These are phyloP conservation scores for Chaetoscypha palmicola DNA, from an alignment of 2,329 filamentous ascomycete species.

Conservation along the genomic window DNA sequence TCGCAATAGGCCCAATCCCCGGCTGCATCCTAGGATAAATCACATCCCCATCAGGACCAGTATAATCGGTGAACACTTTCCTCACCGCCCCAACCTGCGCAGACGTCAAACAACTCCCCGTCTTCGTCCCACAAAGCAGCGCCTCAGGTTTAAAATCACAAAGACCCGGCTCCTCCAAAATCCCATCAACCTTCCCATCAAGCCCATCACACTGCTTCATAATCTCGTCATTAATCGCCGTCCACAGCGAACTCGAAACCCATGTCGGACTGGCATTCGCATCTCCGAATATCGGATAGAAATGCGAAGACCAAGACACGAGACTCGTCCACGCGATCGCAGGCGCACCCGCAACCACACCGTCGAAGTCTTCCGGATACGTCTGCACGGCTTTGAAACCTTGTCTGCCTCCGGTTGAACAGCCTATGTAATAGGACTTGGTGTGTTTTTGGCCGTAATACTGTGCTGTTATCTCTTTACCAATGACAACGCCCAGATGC, in stretches of 20 bases:
- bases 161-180: slow-evolving; percentile 34
- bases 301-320: slow-evolving; percentile 15
- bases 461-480: slow-evolving; percentile 24
- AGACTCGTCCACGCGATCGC: slow-evolving; percentile 25
- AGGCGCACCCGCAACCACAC: slow-evolving; percentile 36
- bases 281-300: slow-evolving; percentile 14
- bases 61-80: slow-evolving; percentile 36
- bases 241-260: slow-evolving; percentile 15
- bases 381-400: slow-evolving; percentile 36
- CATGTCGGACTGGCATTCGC: slow-evolving; percentile 5
- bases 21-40: slow-evolving; percentile 39
- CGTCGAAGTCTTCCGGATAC: slow-evolving; percentile 37
- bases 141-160: slow-evolving; percentile 31
- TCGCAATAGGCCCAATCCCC: not conserved
- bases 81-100: slow-evolving; percentile 39
- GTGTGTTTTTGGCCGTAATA: slow-evolving; percentile 31
- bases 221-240: slow-evolving; percentile 24
- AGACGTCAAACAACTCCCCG: slow-evolving; percentile 37
- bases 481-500: slow-evolving; percentile 19
- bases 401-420: slow-evolving; percentile 37
- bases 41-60: slow-evolving; percentile 36
- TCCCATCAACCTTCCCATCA: slow-evolving; percentile 34
- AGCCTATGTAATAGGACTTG: slow-evolving; percentile 36
- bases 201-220: slow-evolving; percentile 33
- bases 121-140: slow-evolving; percentile 18